Base-by-base conservation (phyloP, 2,329 filamentous ascomycete species). In the Nemania abortiva region DNA sequence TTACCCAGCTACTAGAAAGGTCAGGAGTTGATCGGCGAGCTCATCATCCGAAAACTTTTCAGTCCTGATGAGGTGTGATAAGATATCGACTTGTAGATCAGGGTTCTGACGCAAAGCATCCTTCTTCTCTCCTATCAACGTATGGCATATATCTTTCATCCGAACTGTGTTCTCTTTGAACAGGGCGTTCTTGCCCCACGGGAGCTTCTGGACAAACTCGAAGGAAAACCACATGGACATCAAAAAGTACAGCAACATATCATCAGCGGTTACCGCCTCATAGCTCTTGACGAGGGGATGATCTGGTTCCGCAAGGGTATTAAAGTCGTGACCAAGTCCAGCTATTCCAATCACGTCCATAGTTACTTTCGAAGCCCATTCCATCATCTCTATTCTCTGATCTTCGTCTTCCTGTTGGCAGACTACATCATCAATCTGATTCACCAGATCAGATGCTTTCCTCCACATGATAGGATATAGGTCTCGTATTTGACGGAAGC, bases 391-490 rank as follows among this genome's bases (percentile, higher is more conserved):
- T 4, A 49, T n/a, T 13, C 2, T 49, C 20, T 49, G n/a, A 3
- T 22, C 13, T 11, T 47, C 13, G 13, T 47, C 42, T 15, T 47
- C 5, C 42, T 47, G 42, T 47, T 47, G 5, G n/a, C 42, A 4
- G 47, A 49, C 20, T 9, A n/a, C 11, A n/a, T 22, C 4, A 22
- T 37, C n/a, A 15, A 55, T 22, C 22, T 53, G 3, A 11, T 22
- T 13, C 3, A 55, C 29, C 9, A 55, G 31, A 3, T n/a, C n/a
- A 2, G 24, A 27, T 5, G 52, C 52, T 27, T 55, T 55, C 11
- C 20, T 27, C 52, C 52, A 55, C 52, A 55, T 55, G 1, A 18
- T n/a, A 6, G 52, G 52, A 10, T 55, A 55, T 34, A 55, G 29
- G 31, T 22, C n/a, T 20, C n/a, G 27, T 9, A 55, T 20, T 13